Percentiles rank a stretch among this genome's conserved stretches.
Conservation (phyloP, 78 protist genomes). For the Isochrysis galbana region DNA sequence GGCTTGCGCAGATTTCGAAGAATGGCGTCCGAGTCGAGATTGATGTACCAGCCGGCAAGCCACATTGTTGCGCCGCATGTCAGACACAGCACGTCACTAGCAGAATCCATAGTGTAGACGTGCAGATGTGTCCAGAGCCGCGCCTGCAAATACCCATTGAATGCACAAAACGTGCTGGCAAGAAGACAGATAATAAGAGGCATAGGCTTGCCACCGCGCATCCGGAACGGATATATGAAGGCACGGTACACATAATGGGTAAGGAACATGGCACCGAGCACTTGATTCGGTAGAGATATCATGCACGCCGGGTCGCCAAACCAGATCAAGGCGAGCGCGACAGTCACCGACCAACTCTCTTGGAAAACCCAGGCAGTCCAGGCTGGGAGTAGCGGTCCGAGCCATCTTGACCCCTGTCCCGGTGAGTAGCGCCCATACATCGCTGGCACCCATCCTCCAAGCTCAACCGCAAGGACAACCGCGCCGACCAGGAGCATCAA, state of each 20-base stretch:
- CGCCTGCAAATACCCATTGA: conserved; percentile 20
- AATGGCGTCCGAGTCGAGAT: not conserved
- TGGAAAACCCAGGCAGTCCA: not conserved
- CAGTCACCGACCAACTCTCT: not conserved
- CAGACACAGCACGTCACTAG: not conserved
- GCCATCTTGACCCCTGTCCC: not conserved
- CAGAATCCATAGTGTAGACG: not conserved
- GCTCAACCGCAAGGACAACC: not conserved
- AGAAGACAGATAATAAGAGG: not conserved
- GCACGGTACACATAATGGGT: not conserved
- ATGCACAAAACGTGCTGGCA: not conserved
- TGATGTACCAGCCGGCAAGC: not conserved
- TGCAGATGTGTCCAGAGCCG: not conserved
- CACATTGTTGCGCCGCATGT: not conserved
- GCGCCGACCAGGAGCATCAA: not conserved
- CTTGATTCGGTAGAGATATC: not conserved
- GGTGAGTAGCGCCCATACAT: not conserved
- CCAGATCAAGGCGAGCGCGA: not conserved
- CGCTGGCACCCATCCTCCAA: not conserved
- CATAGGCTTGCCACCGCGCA: not conserved
- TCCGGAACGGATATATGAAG: not conserved
- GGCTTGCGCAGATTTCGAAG: not conserved
- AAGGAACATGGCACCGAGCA: not conserved
- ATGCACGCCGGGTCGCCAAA: not conserved
- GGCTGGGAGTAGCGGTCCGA: not conserved